Percentiles rank a stretch among this genome's conserved stretches.
These are phyloP conservation scores for Peronosclerospora sorghi DNA, from an alignment of 352 stramenopile species.

Conservation along the genomic window DNA sequence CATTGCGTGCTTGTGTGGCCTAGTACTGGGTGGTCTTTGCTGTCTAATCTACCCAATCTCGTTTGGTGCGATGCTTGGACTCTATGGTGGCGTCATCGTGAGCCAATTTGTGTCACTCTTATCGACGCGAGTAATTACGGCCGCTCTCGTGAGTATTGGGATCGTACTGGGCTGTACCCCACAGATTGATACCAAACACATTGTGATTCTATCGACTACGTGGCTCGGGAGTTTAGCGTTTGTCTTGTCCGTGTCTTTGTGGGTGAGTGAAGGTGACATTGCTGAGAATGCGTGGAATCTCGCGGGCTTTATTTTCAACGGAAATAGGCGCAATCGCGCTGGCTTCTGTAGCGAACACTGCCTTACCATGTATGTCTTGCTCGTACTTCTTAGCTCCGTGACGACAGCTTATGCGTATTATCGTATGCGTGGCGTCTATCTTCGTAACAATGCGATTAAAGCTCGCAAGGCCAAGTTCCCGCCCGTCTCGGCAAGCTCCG, in stretches of 20 bases:
- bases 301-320: slow-evolving; percentile 57
- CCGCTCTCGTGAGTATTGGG: slow-evolving; percentile 28
- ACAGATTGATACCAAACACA: slow-evolving; percentile 37
- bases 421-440: slow-evolving; percentile 16
- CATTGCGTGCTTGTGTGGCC: slow-evolving; percentile 56
- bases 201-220: slow-evolving; percentile 58
- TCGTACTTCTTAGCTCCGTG: slow-evolving; percentile 26
- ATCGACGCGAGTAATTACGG: slow-evolving; percentile 44
- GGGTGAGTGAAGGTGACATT: slow-evolving; percentile 49
- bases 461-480: slow-evolving; percentile 34
- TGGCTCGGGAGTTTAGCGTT: slow-evolving; percentile 54
- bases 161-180: slow-evolving; percentile 29
- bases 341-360: slow-evolving; percentile 52
- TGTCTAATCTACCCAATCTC: slow-evolving; percentile 47
- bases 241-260: slow-evolving; percentile 64
- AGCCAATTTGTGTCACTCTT: slow-evolving; percentile 63
- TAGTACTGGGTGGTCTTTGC: slow-evolving; percentile 59
- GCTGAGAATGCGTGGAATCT: slow-evolving; percentile 52
- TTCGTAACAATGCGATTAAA: slow-evolving; percentile 19
- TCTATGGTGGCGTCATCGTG: slow-evolving; percentile 48
- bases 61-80: slow-evolving; percentile 49
- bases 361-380: slow-evolving; percentile 46
- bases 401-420: slow-evolving; percentile 45
- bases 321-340: slow-evolving; percentile 25
- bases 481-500: slow-evolving; percentile 62